A percentile compares a stretch with the other conserved stretches of the same genome.
Conservation (phyloP, 768 basidiomycete species). For the Phylloporus sp. region DNA sequence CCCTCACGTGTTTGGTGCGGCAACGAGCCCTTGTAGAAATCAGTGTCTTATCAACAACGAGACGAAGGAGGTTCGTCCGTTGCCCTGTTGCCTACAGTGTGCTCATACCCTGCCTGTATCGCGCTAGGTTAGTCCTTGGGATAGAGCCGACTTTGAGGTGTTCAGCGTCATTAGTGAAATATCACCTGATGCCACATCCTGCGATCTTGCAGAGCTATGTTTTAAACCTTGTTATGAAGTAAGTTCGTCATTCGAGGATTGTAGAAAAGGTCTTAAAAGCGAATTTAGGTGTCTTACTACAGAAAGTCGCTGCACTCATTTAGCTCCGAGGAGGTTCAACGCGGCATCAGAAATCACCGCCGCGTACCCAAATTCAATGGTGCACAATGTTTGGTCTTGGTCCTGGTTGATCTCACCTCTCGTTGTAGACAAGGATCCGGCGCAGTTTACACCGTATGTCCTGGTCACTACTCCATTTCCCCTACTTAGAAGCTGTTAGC, state of each 20-base stretch:
- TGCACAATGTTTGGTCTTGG: constrained; percentile 1
- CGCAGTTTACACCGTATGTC: constrained; percentile 25
- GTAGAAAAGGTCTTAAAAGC: constrained; percentile 3
- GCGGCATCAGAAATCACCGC: constrained; percentile 5
- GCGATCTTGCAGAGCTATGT: constrained; percentile 51
- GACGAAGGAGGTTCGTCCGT: constrained; percentile 11
- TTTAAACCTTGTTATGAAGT: constrained; percentile 61
- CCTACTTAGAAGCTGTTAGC: constrained; percentile 24
- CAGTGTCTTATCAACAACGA: constrained; percentile 24
- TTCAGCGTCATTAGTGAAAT: constrained; percentile 39
- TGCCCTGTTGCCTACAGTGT: neutral
- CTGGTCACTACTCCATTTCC: neutral
- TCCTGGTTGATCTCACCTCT: constrained; percentile 5
- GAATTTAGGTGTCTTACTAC: constrained; percentile 23
- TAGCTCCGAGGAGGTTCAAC: neutral
- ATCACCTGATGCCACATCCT: constrained; percentile 43
- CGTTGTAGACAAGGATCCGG: constrained; percentile 14
- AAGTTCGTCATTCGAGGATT: neutral
- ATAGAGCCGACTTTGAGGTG: constrained; percentile 33
- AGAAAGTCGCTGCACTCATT: constrained; percentile 7
- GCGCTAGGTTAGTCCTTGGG: constrained; percentile 34
- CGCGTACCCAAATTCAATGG: constrained; percentile 18
- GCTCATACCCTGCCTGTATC: neutral
- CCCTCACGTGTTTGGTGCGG: constrained; percentile 3
- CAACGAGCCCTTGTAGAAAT: constrained; percentile 22